A percentile compares a stretch with the other conserved stretches of the same genome.
These are phyloP conservation scores for Trichophyton equinum DNA, from an alignment of 2,329 filamentous ascomycete species.

Conservation along the genomic window DNA sequence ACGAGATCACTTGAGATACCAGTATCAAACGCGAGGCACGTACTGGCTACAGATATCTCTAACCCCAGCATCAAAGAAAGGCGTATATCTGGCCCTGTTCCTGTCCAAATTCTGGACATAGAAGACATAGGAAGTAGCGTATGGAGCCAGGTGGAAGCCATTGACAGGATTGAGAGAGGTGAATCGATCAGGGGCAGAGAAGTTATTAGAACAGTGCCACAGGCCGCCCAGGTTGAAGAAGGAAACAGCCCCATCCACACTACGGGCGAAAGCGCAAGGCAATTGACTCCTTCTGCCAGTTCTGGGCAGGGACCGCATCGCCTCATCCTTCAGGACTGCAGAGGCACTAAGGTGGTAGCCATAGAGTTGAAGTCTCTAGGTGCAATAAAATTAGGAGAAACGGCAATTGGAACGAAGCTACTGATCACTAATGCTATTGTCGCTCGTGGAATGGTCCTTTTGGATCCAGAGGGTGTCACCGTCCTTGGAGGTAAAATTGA, in stretches of 20 bases:
- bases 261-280: slow-evolving; percentile 9
- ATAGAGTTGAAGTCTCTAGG: slow-evolving; percentile 59
- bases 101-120: slow-evolving; percentile 74
- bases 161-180: slow-evolving; percentile 40
- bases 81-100: slow-evolving; percentile 48
- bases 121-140: slow-evolving; percentile 68
- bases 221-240: slow-evolving; percentile 31
- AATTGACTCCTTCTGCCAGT: slow-evolving; percentile 9
- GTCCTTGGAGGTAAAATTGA: slow-evolving; percentile 84
- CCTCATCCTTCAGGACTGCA: slow-evolving; percentile 67
- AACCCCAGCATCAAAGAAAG: slow-evolving; percentile 44
- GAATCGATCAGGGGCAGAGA: slow-evolving; percentile 55
- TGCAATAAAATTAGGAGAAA: slow-evolving; percentile 45
- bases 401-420: slow-evolving; percentile 71
- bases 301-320: slow-evolving; percentile 52
- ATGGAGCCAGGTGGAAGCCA: slow-evolving; percentile 77
- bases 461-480: slow-evolving; percentile 56
- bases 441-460: slow-evolving; percentile 64
- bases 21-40: slow-evolving; percentile 29
- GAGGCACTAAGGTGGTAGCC: slow-evolving; percentile 55
- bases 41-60: slow-evolving; percentile 48
- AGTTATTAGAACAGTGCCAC: slow-evolving; percentile 59
- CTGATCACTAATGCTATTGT: slow-evolving; percentile 52
- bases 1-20: slow-evolving; percentile 41
- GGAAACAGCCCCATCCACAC: slow-evolving; percentile 5